phyloP scores from a whole-genome alignment of 1,284 basidiomycete species.

The Wolfiporia cocos region DNA sequence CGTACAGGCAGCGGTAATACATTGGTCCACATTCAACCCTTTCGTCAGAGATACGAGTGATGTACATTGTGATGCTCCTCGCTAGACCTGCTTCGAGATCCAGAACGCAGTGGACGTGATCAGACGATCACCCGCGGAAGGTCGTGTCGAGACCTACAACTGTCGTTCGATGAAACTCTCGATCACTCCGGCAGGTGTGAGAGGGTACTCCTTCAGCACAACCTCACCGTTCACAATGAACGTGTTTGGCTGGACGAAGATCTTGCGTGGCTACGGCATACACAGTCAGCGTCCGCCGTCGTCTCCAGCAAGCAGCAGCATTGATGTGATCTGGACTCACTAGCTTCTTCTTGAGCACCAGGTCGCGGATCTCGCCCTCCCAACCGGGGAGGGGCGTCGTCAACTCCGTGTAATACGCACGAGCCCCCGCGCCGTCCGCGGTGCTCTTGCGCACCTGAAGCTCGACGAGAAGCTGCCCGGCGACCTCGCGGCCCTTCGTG shows the following conservation, averaged over 20 bases:
- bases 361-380: conserved; percentile 68
- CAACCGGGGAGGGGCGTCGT: conserved; percentile 69
- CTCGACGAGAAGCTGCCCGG: conserved; percentile 69
- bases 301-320: too few relatives aligned
- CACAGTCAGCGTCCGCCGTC: too few relatives aligned
- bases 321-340: too few relatives aligned
- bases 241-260: conserved; percentile 80
- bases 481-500: conserved; percentile 53
- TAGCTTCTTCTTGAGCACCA: conserved; percentile 76
- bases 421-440: conserved; percentile 72
- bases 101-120: too few relatives aligned
- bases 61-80: too few relatives aligned
- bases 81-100: too few relatives aligned
- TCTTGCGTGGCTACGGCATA: conserved; percentile 63
- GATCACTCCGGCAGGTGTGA: conserved; percentile 65
- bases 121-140: too few relatives aligned
- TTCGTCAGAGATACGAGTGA: too few relatives aligned
- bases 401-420: conserved; percentile 66
- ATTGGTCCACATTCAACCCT: too few relatives aligned
- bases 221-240: conserved; percentile 60
- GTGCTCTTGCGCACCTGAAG: conserved; percentile 80
- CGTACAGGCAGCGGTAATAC: not conserved
- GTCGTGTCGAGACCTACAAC: conserved; percentile 21
- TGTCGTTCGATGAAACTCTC: conserved; percentile 75
- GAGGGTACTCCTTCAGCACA: conserved; percentile 70